Base-by-base conservation (phyloP, 345 rosid genomes). In the Punica granatum region DNA sequence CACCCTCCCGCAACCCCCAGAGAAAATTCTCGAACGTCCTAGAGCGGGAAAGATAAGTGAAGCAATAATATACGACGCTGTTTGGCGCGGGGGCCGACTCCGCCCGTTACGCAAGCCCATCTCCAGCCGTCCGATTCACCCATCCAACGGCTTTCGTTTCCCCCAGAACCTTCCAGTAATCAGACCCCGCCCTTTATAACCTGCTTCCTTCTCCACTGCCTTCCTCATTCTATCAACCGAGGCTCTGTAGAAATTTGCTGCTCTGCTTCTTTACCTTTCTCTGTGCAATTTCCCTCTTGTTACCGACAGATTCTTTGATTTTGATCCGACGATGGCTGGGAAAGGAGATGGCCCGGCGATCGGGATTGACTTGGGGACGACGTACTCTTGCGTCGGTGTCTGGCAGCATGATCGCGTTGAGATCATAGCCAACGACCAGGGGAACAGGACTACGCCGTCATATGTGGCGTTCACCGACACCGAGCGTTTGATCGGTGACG, bases 381-480 rank as follows among this genome's bases (percentile, higher is more conserved):
- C 76, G 15, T 72, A 72, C 65, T 72, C 75, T 3, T 72, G 72
- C 63, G 76, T 73, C 30, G 76, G 76, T 35, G 76, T 73, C 13
- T 73, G 76, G 76, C 76, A 73, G 25, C 76, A 73, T 33, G 76
- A 73, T 35, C 67, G 76, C 7, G 76, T 73, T 3, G 76, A 73
- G 76, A 73, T 73, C 64, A 73, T 73, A 35, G 76, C 76, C 21
- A 73, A 73, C 63, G 76, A 73, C 49, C 76, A 70, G 63, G 77
- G 73, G 4, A 66, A 70, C 69, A 58, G 73, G 32, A 69, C 73
- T 64, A 70, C 73, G 37, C 76, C 76, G 39, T 73, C 76, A 2
- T 73, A 73, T 46, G 76, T 73, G 49, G 76, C 76, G 4, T 74
- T 74, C 67, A 67, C 75, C 19, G 75, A 75, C 25, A 62, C 75